Base-by-base conservation (phyloP, 345 rosid species). In the Aquilaria sinensis region DNA sequence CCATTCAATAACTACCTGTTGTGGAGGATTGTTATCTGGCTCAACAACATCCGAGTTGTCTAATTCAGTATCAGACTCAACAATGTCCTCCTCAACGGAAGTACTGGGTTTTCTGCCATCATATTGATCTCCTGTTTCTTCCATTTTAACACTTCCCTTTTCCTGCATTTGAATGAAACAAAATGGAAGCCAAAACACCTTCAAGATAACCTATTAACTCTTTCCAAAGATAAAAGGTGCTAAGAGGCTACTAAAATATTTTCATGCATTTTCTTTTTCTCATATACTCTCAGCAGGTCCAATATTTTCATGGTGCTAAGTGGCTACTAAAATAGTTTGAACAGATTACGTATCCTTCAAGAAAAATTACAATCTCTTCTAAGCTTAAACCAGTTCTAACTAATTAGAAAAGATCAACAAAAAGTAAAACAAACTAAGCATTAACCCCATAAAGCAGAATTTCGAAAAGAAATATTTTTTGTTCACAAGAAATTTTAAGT, bases 11-110 rank as follows among this genome's bases (percentile, higher is more conserved):
- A 57, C 16, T 59, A 92, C 96, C 81, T 71, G 80, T 67, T 80
- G 88, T 3, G 87, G 88, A 75, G 86, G 84, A 67, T 87, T 85
- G 61, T 80, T 75, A 67, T 89, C 98, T 15, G 88, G 88, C 48
- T 80, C 91, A 70, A 87, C 77, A 3, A 81, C 82, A 74, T 81
- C 88, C 56, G 83, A 62, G 34, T 84, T 68, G 47, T 89, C 96
- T 65, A 87, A 79, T 72, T 89, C 96, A 62, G 89, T 64, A 77
- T 87, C 96, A 74, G 96, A 87, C 75, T 92, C 93, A 3, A 71
- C 65, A 47, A 89, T 73, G 63, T 65, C 85, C 53, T 71, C 75
- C 58, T 79, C 80, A 64, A 56, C 53, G 30, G 74, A 64, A 53
- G 66, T 51, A 49, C 49, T 63, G 33, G 78, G 64, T 52, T 70